Evolutionary conservation across 371 early-diverging fungal species (phyloP).

Genomic region (Mortierella sp.): DNA sequence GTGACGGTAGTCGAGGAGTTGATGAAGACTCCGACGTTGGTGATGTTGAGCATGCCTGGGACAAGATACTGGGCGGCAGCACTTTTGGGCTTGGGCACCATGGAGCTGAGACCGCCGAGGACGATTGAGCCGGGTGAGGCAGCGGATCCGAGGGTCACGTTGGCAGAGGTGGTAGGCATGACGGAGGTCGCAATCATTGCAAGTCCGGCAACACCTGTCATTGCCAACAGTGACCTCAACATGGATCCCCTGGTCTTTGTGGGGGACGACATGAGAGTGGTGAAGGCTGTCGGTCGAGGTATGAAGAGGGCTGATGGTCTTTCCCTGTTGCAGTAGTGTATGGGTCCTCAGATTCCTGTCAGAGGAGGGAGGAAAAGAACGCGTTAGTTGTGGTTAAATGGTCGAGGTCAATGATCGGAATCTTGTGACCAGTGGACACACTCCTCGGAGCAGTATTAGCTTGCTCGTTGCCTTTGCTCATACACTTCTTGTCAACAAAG

Average conservation of each 20-base stretch:
- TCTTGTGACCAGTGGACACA: background rate
- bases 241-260: constrained; percentile 21
- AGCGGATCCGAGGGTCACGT: constrained; percentile 30
- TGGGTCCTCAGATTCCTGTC: background rate
- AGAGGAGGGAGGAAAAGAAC: background rate
- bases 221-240: constrained; percentile 41
- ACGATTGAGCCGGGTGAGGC: constrained; percentile 44
- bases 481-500: background rate
- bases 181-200: constrained; percentile 36
- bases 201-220: constrained; percentile 39
- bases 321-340: background rate
- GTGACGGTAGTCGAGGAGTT: constrained; percentile 33
- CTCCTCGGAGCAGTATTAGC: background rate
- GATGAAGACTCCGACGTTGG: constrained; percentile 26
- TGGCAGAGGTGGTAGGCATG: constrained; percentile 39
- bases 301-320: background rate
- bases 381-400: background rate
- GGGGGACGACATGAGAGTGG: constrained; percentile 5
- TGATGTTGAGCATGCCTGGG: constrained; percentile 50
- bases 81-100: constrained; percentile 47
- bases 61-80: constrained; percentile 39
- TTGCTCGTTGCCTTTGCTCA: no score
- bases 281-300: constrained; percentile 9
- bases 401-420: background rate
- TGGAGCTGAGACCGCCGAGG: constrained; percentile 28